Base-by-base conservation (phyloP, 371 early-diverging fungal species). In the Mortierella sp. region DNA sequence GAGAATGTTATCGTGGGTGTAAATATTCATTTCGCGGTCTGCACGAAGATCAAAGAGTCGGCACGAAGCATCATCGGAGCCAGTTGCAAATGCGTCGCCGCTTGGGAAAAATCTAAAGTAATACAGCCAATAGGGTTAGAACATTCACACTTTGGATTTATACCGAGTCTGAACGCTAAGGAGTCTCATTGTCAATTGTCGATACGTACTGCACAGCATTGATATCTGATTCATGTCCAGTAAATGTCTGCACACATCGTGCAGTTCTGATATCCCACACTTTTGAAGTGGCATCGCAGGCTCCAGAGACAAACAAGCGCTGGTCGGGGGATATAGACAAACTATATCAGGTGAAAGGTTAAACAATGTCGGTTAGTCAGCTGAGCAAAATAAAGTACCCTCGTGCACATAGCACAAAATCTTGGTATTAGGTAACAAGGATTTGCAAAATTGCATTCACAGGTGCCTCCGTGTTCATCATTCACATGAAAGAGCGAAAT, bases 261-360 rank as follows among this genome's bases (percentile, higher is more conserved):
- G 94, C 95, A 5, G 94, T 93, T 75, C 99, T 89, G 61, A 98
- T 96, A 84, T 98, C 99, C 99, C 99, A 98, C 14, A 98, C 93
- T 84, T 97, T 97, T n/a, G 98, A 96, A 5, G 98, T 96, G 26
- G 98, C 93, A 84, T 98, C 99, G 84, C 99, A 98, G 45, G 97
- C 98, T 76, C 96, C 99, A 9, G 97, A 95, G 2, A 98, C 98
- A 87, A 98, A 98, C 37, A 96, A 88, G 84, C 96, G 96, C 70
- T 96, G 95, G 85, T 96, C 95, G 3, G 97, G 95, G 14, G 93
- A 90, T 69, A 98, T 86, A 69, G 92, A 95, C 70, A 93, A 86
- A 78, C 87, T 90, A 70, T 12, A 22, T 49, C 2, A 5, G 51
- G 18, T 39, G 9, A 55, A 26, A 55, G 28, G 8, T 55, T 26